Conservation (phyloP, 1,139 yeast genomes). For the Yamadazyma dushanensis region DNA sequence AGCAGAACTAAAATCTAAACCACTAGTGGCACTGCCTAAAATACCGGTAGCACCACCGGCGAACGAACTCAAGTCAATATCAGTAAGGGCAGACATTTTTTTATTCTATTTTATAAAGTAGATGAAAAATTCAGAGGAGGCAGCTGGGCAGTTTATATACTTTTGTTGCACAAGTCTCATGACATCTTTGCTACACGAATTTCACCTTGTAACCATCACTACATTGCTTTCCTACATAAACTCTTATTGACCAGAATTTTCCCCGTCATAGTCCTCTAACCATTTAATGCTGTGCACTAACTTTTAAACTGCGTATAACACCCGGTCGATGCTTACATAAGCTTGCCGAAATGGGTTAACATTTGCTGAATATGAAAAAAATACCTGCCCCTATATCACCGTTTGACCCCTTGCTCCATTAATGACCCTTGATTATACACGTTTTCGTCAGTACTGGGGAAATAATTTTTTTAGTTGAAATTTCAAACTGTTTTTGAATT, state of each 20-base stretch:
- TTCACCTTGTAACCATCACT: neutral
- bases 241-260: neutral
- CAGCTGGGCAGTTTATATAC: neutral
- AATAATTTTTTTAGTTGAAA: slow-evolving; percentile 14
- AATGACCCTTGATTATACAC: too few relatives aligned
- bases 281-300: slow-evolving; percentile 1
- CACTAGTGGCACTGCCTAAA: slow-evolving; percentile 1
- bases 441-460: slow-evolving; percentile 5
- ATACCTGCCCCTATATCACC: neutral
- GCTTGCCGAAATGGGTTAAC: neutral
- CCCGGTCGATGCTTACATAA: slow-evolving; percentile 1
- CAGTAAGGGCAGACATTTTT: slow-evolving; percentile 1
- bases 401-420: neutral
- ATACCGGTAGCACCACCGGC: neutral
- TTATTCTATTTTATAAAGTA: neutral
- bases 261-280: neutral
- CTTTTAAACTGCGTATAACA: neutral
- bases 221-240: slow-evolving; percentile 2
- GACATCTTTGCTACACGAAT: neutral
- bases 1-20: neutral
- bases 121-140: neutral
- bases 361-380: neutral
- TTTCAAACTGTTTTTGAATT: slow-evolving; percentile 29
- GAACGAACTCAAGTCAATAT: neutral
- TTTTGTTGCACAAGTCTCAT: neutral